These are phyloP conservation scores for Chlorencoelia australis DNA, from an alignment of 2,329 filamentous ascomycete species.

Conservation along the genomic window DNA sequence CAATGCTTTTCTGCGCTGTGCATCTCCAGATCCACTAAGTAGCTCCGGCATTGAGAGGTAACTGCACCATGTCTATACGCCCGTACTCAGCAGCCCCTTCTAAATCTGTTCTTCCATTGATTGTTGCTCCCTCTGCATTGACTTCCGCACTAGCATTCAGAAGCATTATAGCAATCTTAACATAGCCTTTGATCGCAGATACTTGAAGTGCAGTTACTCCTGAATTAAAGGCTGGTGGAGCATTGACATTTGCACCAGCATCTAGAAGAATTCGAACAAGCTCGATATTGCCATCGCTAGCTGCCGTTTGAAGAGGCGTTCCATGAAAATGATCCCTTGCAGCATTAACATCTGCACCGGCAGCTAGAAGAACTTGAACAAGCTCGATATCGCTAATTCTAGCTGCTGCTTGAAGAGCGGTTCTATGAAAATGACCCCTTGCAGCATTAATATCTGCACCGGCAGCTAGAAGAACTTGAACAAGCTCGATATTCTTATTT, in stretches of 20 bases:
- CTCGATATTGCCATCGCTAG: not conserved
- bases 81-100: not conserved
- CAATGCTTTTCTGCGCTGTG: too few species aligned
- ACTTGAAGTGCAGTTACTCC: not conserved
- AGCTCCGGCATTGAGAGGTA: too few species aligned
- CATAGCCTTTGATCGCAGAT: not conserved
- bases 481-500: not conserved
- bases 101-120: not conserved
- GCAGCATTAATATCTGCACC: not conserved
- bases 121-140: not conserved
- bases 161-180: not conserved
- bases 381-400: too few species aligned
- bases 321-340: not conserved
- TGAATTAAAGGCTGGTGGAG: not conserved
- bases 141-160: not conserved
- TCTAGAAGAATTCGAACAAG: not conserved
- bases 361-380: too few species aligned
- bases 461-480: not conserved
- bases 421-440: too few species aligned
- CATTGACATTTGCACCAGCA: not conserved
- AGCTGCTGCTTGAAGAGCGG: too few species aligned
- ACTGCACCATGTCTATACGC: too few species aligned
- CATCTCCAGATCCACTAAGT: too few species aligned
- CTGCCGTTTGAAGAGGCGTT: not conserved
- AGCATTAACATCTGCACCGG: too few species aligned